phyloP scores from a whole-genome alignment of 139 green algal genomes.

The Asterochloris sp. region DNA sequence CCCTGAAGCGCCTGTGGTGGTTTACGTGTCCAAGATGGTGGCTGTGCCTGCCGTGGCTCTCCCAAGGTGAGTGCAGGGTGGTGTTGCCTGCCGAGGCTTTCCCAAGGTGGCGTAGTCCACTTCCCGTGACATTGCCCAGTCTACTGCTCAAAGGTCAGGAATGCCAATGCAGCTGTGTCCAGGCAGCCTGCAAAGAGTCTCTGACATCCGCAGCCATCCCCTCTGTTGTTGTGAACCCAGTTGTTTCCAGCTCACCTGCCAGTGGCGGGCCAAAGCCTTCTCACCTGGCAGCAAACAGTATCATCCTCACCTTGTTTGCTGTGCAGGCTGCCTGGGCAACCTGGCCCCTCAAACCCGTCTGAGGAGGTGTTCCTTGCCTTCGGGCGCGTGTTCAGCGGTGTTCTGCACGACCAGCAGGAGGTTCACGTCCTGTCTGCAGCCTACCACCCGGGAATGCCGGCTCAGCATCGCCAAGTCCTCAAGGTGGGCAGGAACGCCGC shows the following conservation, averaged over 20 bases:
- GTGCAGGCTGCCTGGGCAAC: slow-evolving; percentile 35
- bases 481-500: not conserved
- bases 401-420: slow-evolving; percentile 49
- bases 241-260: too few species aligned
- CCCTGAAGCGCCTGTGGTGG: slow-evolving; percentile 59
- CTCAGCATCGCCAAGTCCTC: slow-evolving; percentile 19
- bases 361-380: slow-evolving; percentile 87
- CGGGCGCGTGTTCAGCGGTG: slow-evolving; percentile 81
- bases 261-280: too few species aligned
- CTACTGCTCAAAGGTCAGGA: not conserved
- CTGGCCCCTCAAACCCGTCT: slow-evolving; percentile 22
- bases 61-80: slow-evolving; percentile 32
- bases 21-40: slow-evolving; percentile 96
- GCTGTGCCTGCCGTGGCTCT: slow-evolving; percentile 64
- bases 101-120: too few species aligned
- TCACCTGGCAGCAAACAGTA: too few species aligned
- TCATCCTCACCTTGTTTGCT: too few species aligned
- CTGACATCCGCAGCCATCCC: too few species aligned
- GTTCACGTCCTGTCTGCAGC: slow-evolving; percentile 76
- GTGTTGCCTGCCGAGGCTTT: too few species aligned
- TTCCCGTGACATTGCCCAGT: too few species aligned
- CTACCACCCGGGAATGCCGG: slow-evolving; percentile 63
- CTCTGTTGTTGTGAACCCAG: too few species aligned
- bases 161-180: not conserved
- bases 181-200: too few species aligned